phyloP scores from a whole-genome alignment of 1,284 basidiomycete genomes.

The Rhodotorula mucilaginosa region DNA sequence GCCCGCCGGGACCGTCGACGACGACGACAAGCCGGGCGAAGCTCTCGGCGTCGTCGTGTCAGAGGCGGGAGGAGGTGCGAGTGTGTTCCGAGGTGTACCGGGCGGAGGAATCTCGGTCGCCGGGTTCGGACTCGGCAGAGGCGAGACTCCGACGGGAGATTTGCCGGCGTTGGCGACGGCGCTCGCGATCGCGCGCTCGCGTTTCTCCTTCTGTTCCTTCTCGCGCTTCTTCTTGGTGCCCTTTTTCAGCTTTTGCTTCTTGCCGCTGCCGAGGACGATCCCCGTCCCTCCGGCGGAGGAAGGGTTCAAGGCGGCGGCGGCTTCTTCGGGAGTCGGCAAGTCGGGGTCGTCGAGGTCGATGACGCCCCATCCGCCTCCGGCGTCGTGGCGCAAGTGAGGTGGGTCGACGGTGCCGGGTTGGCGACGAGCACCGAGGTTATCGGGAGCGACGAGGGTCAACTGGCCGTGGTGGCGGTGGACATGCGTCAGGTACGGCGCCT shows the following conservation, averaged over 20 bases:
- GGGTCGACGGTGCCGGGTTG: conserved; percentile 23
- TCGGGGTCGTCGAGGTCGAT: background rate
- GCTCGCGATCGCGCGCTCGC: conserved; percentile 10
- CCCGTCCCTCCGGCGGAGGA: background rate
- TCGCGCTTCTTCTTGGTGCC: conserved; percentile 11
- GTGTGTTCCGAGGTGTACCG: background rate
- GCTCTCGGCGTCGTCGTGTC: conserved; percentile 2
- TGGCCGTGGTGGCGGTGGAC: conserved; percentile 32
- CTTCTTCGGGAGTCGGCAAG: background rate
- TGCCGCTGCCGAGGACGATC: background rate
- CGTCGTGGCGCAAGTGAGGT: conserved; percentile 1
- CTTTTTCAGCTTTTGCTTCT: conserved; percentile 23
- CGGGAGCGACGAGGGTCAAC: conserved; percentile 36
- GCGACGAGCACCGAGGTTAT: conserved; percentile 29
- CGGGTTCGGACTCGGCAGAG: conserved; percentile 3
- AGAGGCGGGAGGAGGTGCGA: background rate
- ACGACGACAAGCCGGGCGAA: background rate
- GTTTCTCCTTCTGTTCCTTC: conserved; percentile 9
- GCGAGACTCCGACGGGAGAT: background rate
- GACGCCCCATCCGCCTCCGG: conserved; percentile 16
- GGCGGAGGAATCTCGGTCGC: too few species aligned
- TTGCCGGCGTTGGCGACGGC: conserved; percentile 37
- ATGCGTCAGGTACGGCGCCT: conserved; percentile 34
- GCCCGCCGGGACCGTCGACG: background rate
- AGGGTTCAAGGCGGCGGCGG: too few species aligned